These are phyloP conservation scores for Aspergillus nanangensis DNA, from an alignment of 495 filamentous ascomycete species.

Conservation along the genomic window DNA sequence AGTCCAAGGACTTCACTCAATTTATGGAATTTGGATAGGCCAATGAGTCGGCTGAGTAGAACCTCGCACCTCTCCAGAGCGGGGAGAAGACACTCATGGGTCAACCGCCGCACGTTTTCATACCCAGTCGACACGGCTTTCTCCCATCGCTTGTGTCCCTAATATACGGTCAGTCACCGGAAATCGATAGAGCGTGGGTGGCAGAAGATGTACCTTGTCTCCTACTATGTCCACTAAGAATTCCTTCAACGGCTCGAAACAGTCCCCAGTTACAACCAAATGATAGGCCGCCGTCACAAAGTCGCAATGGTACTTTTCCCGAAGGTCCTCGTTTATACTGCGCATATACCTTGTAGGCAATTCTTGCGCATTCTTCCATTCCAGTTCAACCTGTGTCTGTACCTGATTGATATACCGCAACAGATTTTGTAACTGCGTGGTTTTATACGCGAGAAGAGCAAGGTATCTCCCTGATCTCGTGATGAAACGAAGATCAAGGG, in stretches of 20 bases:
- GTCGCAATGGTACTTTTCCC: conserved; percentile 54
- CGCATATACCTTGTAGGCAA: conserved; percentile 70
- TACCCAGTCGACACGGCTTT: conserved; percentile 75
- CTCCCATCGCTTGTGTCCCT: conserved; percentile 96
- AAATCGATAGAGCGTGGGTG: too few relatives aligned
- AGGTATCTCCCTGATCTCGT: conserved; percentile 73
- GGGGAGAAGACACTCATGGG: conserved; percentile 83
- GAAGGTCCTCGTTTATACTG: conserved; percentile 63
- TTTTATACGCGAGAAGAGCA: conserved; percentile 78
- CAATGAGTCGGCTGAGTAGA: conserved; percentile 78
- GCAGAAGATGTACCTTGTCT: conserved; percentile 59
- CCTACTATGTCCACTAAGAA: conserved; percentile 85
- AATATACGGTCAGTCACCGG: conserved; percentile 12
- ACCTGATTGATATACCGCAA: conserved; percentile 76
- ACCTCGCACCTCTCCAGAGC: conserved; percentile 79
- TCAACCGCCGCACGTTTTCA: conserved; percentile 67
- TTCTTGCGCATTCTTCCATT: conserved; percentile 80
- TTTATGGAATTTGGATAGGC: conserved; percentile 76
- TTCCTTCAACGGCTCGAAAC: conserved; percentile 69
- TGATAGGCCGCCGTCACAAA: conserved; percentile 81
- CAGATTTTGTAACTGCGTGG: conserved; percentile 80
- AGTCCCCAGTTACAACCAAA: conserved; percentile 79
- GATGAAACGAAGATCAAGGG: conserved; percentile 79
- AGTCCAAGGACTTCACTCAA: conserved; percentile 63
- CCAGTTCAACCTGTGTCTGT: conserved; percentile 65